A percentile compares a stretch with the other conserved stretches of the same genome.
phyloP scores from a whole-genome alignment of 768 basidiomycete genomes.

The Tylopilus rubrobrunneus region DNA sequence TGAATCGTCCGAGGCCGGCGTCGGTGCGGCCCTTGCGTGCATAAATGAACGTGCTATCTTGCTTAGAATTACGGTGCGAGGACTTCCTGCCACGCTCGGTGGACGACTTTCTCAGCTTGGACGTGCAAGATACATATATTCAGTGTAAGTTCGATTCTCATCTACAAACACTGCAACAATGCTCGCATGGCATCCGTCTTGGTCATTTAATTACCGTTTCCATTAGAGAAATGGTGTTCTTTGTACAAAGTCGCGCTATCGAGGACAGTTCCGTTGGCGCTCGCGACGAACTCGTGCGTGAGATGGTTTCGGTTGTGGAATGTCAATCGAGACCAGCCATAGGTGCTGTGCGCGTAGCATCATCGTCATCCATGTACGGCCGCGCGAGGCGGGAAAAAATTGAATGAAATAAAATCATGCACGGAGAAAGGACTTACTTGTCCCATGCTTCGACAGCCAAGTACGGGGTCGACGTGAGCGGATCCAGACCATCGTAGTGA shows the following conservation, averaged over 20 bases:
- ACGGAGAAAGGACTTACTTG: constrained; percentile 6
- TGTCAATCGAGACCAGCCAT: constrained; percentile 28
- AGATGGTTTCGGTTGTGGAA: constrained; percentile 30
- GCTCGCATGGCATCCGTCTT: neutral
- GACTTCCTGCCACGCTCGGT: neutral
- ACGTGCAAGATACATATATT: neutral
- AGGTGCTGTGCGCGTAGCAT: neutral
- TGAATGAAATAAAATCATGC: too few species aligned
- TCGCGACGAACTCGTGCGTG: constrained; percentile 28
- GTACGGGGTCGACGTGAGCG: neutral
- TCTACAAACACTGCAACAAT: neutral
- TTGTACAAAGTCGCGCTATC: constrained; percentile 26
- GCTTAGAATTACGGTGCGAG: neutral
- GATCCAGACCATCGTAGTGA: constrained; percentile 27
- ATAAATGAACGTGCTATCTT: constrained; percentile 7
- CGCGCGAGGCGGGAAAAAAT: too few species aligned
- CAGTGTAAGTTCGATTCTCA: neutral
- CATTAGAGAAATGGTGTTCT: constrained; percentile 11
- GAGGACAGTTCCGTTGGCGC: constrained; percentile 26
- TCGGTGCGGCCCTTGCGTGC: constrained; percentile 25
- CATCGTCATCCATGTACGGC: too few species aligned
- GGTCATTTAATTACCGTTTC: neutral
- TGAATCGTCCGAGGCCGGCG: constrained; percentile 37
- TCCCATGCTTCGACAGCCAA: constrained; percentile 9
- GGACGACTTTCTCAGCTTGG: neutral